Conservation (phyloP, 169 alveolate genomes). For the Perkinsus marinus region DNA sequence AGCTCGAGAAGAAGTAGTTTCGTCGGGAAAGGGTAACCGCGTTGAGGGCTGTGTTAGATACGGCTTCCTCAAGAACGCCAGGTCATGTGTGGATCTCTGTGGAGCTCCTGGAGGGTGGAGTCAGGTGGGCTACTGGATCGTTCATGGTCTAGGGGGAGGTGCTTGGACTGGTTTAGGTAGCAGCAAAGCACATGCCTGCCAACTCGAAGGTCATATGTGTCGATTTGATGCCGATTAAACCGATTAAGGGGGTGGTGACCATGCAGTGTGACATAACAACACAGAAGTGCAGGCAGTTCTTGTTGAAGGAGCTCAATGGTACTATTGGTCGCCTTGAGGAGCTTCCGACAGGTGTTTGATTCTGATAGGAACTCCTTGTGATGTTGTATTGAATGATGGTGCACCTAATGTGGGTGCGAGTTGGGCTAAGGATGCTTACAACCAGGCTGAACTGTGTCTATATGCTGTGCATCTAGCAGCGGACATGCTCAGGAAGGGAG, state of each 20-base stretch:
- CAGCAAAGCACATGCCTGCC: constrained; percentile 79
- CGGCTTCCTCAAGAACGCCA: constrained; percentile 24
- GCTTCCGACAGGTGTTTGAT: neutral
- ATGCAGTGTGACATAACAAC: constrained; percentile 88
- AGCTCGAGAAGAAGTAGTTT: constrained; percentile 84
- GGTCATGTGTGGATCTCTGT: constrained; percentile 85
- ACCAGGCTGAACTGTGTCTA: constrained; percentile 86
- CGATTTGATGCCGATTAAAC: constrained; percentile 91
- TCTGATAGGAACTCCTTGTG: constrained; percentile 28
- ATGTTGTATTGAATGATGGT: constrained; percentile 97
- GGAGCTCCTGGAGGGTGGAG: constrained; percentile 99
- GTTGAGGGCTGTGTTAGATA: neutral
- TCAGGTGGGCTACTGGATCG: constrained; percentile 42
- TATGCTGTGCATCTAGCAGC: constrained; percentile 81
- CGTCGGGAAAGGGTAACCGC: constrained; percentile 49
- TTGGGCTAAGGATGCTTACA: constrained; percentile 94
- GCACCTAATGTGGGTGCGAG: constrained; percentile 98
- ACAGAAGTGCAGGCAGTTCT: constrained; percentile 31
- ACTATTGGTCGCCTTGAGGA: neutral
- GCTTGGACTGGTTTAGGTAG: constrained; percentile 23
- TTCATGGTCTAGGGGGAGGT: neutral
- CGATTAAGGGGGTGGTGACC: constrained; percentile 86
- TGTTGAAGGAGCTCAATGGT: constrained; percentile 15
- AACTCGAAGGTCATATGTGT: constrained; percentile 86
- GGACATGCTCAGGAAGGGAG: constrained; percentile 45